A percentile compares a stretch with the other conserved stretches of the same genome.
These are phyloP conservation scores for Aspergillus cejpii DNA, from an alignment of 2,329 filamentous ascomycete species.

Conservation along the genomic window DNA sequence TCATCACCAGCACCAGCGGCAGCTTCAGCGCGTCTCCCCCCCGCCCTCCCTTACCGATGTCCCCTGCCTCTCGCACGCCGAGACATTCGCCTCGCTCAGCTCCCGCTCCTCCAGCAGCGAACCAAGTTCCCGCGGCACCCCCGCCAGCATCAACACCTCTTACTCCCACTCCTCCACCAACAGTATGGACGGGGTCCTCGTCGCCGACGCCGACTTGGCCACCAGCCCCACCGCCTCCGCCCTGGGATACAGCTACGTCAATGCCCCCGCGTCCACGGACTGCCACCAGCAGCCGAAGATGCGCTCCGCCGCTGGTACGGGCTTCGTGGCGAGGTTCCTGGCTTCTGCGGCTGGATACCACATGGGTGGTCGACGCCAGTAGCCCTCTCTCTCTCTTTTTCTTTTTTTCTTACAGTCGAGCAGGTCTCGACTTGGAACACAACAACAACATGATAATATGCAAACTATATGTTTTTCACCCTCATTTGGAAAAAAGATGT, in stretches of 20 bases:
- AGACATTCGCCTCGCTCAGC: constrained; percentile 37
- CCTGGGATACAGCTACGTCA: constrained; percentile 33
- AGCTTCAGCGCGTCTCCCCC: constrained; percentile 36
- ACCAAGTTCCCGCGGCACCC: constrained; percentile 41
- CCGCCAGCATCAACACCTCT: constrained; percentile 38
- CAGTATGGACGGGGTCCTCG: constrained; percentile 30
- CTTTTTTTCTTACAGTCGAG: constrained; percentile 1
- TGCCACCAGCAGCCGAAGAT: constrained; percentile 35
- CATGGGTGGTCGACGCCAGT: constrained; percentile 31
- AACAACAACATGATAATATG: neutral
- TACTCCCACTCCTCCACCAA: constrained; percentile 34
- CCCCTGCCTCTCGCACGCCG: constrained; percentile 37
- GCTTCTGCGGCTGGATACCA: constrained; percentile 40
- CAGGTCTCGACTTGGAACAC: constrained; percentile 4
- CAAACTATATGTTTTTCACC: neutral
- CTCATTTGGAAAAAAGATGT: neutral
- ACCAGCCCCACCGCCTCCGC: constrained; percentile 29
- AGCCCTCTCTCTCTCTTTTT: constrained; percentile 11
- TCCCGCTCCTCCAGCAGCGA: constrained; percentile 42
- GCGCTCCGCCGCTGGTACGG: constrained; percentile 31
- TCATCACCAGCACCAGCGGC: constrained; percentile 21
- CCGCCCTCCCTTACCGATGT: constrained; percentile 42
- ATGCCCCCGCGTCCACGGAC: constrained; percentile 22
- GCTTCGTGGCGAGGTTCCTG: constrained; percentile 41
- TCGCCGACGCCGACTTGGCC: constrained; percentile 30